These are phyloP conservation scores for Moelleriella libera DNA, from an alignment of 2,329 filamentous ascomycete genomes.

Conservation along the genomic window DNA sequence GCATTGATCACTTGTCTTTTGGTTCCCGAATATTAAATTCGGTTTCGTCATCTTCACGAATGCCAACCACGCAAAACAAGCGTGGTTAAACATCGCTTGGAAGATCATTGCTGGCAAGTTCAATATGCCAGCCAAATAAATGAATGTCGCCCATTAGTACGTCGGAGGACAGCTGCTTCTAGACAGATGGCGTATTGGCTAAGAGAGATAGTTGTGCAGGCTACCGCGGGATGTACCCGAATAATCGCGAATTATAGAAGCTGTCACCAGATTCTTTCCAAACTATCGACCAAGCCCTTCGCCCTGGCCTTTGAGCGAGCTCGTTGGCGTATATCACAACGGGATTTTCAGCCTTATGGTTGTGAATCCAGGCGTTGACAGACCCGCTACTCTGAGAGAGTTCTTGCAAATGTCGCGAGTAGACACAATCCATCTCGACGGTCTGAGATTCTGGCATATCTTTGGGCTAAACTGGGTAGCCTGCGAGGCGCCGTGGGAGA, in stretches of 20 bases:
- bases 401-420: neutral
- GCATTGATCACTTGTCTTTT: slow-evolving; percentile 14
- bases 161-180: neutral
- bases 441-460: slow-evolving; percentile 12
- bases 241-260: too few relatives aligned
- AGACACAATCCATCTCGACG: slow-evolving; percentile 8
- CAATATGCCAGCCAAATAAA: slow-evolving; percentile 7
- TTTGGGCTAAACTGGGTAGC: slow-evolving; percentile 14
- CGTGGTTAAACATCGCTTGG: slow-evolving; percentile 10
- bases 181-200: neutral
- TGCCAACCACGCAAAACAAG: slow-evolving; percentile 18
- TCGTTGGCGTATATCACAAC: too few relatives aligned
- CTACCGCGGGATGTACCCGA: too few relatives aligned
- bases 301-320: too few relatives aligned
- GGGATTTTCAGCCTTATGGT: too few relatives aligned
- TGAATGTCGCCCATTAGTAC: neutral
- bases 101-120: slow-evolving; percentile 17
- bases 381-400: neutral
- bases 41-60: slow-evolving; percentile 23
- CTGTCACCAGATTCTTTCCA: too few relatives aligned
- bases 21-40: slow-evolving; percentile 16
- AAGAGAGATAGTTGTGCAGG: slow-evolving; percentile 8
- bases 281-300: too few relatives aligned
- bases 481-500: too few relatives aligned
- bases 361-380: too few relatives aligned